phyloP scores from a whole-genome alignment of 306 rosid species.

The Alnus glutinosa region DNA sequence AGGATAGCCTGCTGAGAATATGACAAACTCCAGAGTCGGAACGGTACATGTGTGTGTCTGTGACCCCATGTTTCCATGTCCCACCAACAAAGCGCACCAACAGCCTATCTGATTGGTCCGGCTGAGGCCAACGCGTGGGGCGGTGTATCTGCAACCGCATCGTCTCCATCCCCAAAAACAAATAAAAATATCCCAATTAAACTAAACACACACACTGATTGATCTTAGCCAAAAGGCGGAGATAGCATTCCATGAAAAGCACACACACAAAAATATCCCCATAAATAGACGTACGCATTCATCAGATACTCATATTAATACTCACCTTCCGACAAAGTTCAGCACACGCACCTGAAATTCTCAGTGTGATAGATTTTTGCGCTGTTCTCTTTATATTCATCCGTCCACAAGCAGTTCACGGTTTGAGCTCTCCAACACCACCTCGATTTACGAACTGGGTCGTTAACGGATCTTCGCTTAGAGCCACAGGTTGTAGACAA shows the following conservation, averaged over 20 bases:
- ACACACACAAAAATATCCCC: background rate
- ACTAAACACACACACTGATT: background rate
- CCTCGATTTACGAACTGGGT: slow-evolving; percentile 53
- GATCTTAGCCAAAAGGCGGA: background rate
- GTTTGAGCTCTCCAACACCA: slow-evolving; percentile 28
- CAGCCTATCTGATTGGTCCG: slow-evolving; percentile 47
- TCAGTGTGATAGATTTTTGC: slow-evolving; percentile 4
- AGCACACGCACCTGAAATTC: slow-evolving; percentile 24
- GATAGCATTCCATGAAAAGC: background rate
- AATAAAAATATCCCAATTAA: background rate
- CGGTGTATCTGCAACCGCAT: slow-evolving; percentile 43
- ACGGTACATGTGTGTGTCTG: background rate
- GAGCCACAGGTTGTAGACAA: slow-evolving; percentile 43
- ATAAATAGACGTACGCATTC: background rate
- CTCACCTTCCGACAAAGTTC: slow-evolving; percentile 35
- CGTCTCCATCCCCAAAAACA: background rate
- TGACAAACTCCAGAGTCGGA: slow-evolving; percentile 8
- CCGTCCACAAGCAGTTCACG: slow-evolving; percentile 13
- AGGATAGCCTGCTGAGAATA: background rate
- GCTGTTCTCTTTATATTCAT: background rate
- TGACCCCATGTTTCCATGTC: slow-evolving; percentile 21
- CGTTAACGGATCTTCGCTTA: slow-evolving; percentile 35
- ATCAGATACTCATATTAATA: background rate
- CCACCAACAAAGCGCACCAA: slow-evolving; percentile 59
- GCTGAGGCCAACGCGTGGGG: slow-evolving; percentile 48